Evolutionary conservation across 495 filamentous ascomycete genomes (phyloP).

Genomic region (Saxispiralis lemnorum): DNA sequence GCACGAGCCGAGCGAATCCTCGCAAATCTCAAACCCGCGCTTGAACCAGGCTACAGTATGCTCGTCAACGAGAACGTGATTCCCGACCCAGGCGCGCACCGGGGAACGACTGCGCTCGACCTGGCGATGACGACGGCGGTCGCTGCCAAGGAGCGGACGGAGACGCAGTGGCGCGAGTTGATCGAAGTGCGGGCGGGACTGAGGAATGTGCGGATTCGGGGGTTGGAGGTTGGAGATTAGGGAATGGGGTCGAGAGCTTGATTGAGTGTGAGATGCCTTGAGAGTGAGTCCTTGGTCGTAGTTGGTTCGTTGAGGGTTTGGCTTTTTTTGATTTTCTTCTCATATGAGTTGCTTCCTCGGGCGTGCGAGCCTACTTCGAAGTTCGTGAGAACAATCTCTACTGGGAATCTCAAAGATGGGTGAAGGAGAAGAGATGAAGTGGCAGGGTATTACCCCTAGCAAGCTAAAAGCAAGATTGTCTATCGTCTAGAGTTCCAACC

Average conservation of each 20-base stretch:
- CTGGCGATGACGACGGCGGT: slow-evolving; percentile 29
- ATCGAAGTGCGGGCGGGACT: slow-evolving; percentile 23
- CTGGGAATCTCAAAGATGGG: too few relatives aligned
- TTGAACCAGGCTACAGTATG: slow-evolving; percentile 32
- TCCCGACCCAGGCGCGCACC: slow-evolving; percentile 26
- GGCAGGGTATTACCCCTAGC: too few relatives aligned
- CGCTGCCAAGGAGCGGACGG: slow-evolving; percentile 24
- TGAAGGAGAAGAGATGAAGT: too few relatives aligned
- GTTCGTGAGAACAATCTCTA: too few relatives aligned
- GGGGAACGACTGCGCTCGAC: slow-evolving; percentile 29
- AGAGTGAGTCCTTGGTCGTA: too few relatives aligned
- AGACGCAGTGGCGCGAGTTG: slow-evolving; percentile 27
- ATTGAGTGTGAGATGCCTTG: neutral
- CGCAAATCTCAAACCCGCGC: slow-evolving; percentile 16
- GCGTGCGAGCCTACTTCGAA: too few relatives aligned
- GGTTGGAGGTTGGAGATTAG: slow-evolving; percentile 2
- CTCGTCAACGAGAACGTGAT: slow-evolving; percentile 39
- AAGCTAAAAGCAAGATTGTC: too few relatives aligned
- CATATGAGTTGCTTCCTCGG: too few relatives aligned
- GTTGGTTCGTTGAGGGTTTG: too few relatives aligned
- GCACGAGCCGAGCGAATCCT: slow-evolving; percentile 4
- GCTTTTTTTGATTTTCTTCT: too few relatives aligned
- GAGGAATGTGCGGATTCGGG: slow-evolving; percentile 26
- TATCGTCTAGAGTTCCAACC: too few relatives aligned
- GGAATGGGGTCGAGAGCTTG: neutral